Conservation (phyloP, 805 yeast species). For the Myxozyma vanderwaltii region DNA sequence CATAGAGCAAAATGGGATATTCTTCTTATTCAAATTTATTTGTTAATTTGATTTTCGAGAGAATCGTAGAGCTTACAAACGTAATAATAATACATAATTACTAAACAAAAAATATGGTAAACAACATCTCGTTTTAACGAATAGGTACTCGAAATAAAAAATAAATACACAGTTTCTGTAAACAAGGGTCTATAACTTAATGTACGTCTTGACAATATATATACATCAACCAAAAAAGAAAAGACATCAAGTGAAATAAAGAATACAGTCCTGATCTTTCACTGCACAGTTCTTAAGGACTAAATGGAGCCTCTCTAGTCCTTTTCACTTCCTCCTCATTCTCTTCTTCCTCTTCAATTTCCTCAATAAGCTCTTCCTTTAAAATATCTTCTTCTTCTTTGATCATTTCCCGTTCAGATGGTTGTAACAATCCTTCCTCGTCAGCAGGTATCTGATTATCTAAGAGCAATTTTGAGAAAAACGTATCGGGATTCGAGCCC, state of each 20-base stretch:
- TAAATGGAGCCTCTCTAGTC: slow-evolving; percentile 15
- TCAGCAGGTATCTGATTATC: slow-evolving; percentile 18
- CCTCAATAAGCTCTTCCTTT: slow-evolving; percentile 31
- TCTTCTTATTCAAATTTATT: too few species aligned
- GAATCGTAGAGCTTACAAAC: too few species aligned
- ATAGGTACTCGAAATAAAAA: too few species aligned
- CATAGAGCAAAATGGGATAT: not conserved
- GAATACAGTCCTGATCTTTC: not conserved
- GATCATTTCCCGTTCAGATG: slow-evolving; percentile 5
- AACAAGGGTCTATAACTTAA: not conserved
- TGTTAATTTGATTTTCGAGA: too few species aligned
- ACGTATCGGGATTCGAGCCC: slow-evolving; percentile 43
- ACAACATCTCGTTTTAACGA: too few species aligned
- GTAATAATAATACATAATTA: too few species aligned
- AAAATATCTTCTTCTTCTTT: slow-evolving; percentile 28
- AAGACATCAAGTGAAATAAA: not conserved
- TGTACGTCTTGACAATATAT: not conserved
- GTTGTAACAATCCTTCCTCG: not conserved
- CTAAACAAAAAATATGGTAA: too few species aligned
- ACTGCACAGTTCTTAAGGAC: slow-evolving; percentile 12
- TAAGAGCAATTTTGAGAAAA: slow-evolving; percentile 29
- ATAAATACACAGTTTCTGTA: too few species aligned
- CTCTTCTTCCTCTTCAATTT: slow-evolving; percentile 28
- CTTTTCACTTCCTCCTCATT: slow-evolving; percentile 14
- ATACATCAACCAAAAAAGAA: not conserved